Percentiles rank a stretch among this genome's conserved stretches.
These are phyloP conservation scores for Corchorus capsularis DNA, from an alignment of 345 rosid species.

Conservation along the genomic window DNA sequence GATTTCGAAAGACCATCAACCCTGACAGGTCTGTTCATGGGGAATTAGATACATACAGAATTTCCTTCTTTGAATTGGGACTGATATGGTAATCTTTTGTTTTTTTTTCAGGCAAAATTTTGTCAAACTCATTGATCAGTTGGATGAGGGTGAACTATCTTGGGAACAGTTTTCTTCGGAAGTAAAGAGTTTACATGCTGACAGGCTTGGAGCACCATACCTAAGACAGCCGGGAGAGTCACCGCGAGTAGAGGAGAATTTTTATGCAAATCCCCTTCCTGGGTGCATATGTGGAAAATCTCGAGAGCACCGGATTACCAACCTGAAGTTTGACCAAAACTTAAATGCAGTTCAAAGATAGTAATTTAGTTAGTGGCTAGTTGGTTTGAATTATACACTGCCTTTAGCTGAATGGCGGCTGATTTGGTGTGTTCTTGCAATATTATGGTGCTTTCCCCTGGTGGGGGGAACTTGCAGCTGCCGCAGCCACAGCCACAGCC, in stretches of 20 bases:
- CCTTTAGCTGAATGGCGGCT: conserved; percentile 17
- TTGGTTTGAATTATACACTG: conserved; percentile 15
- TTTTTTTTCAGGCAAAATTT: conserved; percentile 56
- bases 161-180: conserved; percentile 77
- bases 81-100: conserved; percentile 15
- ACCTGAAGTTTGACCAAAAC: conserved; percentile 35
- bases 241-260: conserved; percentile 86
- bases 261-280: conserved; percentile 87
- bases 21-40: conserved; percentile 63
- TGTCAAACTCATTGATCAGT: conserved; percentile 66
- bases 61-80: neutral
- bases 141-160: conserved; percentile 59
- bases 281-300: conserved; percentile 74
- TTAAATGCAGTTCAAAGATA: conserved; percentile 35
- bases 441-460: conserved; percentile 8
- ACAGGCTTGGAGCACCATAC: conserved; percentile 79
- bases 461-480: conserved; percentile 12
- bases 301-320: conserved; percentile 29
- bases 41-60: neutral
- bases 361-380: conserved; percentile 6
- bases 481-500: too few species aligned
- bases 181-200: conserved; percentile 59
- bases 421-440: conserved; percentile 10
- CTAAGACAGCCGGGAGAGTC: conserved; percentile 59
- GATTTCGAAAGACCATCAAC: conserved; percentile 79